Conservation (phyloP, 768 basidiomycete species). For the Astraeus odoratus region DNA sequence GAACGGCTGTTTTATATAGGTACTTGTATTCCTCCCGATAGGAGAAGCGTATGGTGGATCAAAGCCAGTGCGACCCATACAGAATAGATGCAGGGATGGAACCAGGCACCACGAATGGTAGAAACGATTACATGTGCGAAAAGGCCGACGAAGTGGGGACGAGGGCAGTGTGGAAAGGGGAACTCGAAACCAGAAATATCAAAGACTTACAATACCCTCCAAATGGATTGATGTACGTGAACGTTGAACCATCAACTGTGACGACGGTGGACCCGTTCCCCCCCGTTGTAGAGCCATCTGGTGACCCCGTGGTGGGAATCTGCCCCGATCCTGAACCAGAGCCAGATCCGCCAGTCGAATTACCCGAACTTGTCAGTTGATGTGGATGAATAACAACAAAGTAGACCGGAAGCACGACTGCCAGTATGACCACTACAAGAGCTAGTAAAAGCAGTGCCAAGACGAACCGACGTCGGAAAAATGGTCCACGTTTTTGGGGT, state of each 20-base stretch:
- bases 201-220: slow-evolving; percentile 59
- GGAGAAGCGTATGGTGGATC: too few relatives aligned
- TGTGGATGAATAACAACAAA: slow-evolving; percentile 23
- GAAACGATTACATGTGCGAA: not conserved
- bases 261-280: slow-evolving; percentile 64
- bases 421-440: slow-evolving; percentile 26
- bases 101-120: not conserved
- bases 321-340: slow-evolving; percentile 6
- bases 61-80: too few relatives aligned
- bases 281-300: slow-evolving; percentile 34
- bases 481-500: slow-evolving; percentile 11
- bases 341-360: not conserved
- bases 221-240: slow-evolving; percentile 73
- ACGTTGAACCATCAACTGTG: slow-evolving; percentile 59
- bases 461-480: slow-evolving; percentile 16
- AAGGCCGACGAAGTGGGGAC: not conserved
- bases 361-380: slow-evolving; percentile 3
- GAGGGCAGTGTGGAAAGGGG: not conserved
- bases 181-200: not conserved
- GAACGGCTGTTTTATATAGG: too few relatives aligned
- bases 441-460: slow-evolving; percentile 23
- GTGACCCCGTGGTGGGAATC: slow-evolving; percentile 2
- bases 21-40: too few relatives aligned
- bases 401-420: slow-evolving; percentile 38
- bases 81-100: too few relatives aligned